Percentiles rank a stretch among this genome's conserved stretches.
Evolutionary conservation across 805 yeast genomes (phyloP).

Genomic region (Myxozyma mucilagina): DNA sequence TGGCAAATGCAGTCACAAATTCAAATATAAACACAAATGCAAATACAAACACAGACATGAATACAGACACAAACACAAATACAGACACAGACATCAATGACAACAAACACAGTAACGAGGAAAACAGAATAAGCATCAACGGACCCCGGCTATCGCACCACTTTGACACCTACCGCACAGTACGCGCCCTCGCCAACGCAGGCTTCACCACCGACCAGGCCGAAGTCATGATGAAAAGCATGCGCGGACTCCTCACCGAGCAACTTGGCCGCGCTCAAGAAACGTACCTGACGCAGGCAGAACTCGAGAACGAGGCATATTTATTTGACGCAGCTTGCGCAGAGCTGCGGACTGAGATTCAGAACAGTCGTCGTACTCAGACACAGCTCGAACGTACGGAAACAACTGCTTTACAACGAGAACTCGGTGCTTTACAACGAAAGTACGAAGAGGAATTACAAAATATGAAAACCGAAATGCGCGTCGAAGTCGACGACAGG

Average conservation of each 20-base stretch:
- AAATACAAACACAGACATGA: no score
- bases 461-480: constrained; percentile 69
- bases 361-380: constrained; percentile 67
- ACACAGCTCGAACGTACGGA: constrained; percentile 65
- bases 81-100: neutral
- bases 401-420: constrained; percentile 68
- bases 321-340: constrained; percentile 90
- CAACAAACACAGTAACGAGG: neutral
- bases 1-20: no score
- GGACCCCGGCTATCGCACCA: constrained; percentile 32
- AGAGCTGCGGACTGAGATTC: constrained; percentile 77
- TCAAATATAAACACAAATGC: no score
- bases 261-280: constrained; percentile 41
- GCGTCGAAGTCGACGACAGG: constrained; percentile 82
- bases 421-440: constrained; percentile 70
- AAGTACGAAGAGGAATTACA: constrained; percentile 66
- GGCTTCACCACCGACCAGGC: constrained; percentile 67
- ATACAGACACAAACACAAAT: no score
- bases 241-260: constrained; percentile 42
- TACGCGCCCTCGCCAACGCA: constrained; percentile 51
- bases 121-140: no score
- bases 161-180: constrained; percentile 66
- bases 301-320: constrained; percentile 83
- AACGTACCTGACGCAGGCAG: constrained; percentile 50
- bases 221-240: constrained; percentile 53